A percentile compares a stretch with the other conserved stretches of the same genome.
These are phyloP conservation scores for Aspergillus niger DNA, from an alignment of 2,329 filamentous ascomycete genomes.

Conservation along the genomic window DNA sequence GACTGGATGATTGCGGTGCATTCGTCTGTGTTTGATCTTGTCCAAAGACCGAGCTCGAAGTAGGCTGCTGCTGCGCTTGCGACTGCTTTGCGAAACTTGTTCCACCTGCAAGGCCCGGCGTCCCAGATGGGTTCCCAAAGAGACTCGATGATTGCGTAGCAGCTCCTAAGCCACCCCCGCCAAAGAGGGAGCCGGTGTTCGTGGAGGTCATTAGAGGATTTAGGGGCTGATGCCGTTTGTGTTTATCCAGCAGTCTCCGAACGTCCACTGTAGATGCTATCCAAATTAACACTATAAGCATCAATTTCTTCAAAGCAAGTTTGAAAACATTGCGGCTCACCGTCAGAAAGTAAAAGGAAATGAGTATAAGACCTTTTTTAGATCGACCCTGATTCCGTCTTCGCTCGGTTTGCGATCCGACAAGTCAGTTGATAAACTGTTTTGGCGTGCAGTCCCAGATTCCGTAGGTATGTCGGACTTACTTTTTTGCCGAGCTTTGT, in stretches of 20 bases:
- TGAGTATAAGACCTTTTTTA: not conserved
- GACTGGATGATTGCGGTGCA: constrained; percentile 29
- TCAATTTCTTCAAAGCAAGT: not conserved
- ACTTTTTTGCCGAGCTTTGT: constrained; percentile 17
- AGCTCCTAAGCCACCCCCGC: constrained; percentile 29
- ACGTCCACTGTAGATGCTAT: not conserved
- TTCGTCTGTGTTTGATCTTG: constrained; percentile 29
- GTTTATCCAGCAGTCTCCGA: not conserved
- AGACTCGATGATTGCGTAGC: constrained; percentile 28
- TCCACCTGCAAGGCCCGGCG: constrained; percentile 26
- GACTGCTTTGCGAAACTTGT: constrained; percentile 31
- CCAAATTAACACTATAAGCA: not conserved
- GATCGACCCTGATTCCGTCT: not conserved
- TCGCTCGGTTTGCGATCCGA: not conserved
- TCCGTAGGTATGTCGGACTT: constrained; percentile 18
- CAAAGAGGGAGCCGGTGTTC: constrained; percentile 33
- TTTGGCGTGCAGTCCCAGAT: constrained; percentile 10
- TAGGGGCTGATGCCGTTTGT: not conserved
- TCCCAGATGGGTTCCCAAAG: constrained; percentile 27
- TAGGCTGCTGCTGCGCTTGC: constrained; percentile 28
- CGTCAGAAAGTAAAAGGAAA: no score
- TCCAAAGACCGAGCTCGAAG: constrained; percentile 30
- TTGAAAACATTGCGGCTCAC: not conserved
- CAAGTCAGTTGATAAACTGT: not conserved
- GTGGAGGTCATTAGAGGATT: constrained; percentile 21